Evolutionary conservation across 2,329 filamentous ascomycete species (phyloP), one percentile per base, ranked within the genome.

Genomic region (Pestalotiopsis sp.): DNA sequence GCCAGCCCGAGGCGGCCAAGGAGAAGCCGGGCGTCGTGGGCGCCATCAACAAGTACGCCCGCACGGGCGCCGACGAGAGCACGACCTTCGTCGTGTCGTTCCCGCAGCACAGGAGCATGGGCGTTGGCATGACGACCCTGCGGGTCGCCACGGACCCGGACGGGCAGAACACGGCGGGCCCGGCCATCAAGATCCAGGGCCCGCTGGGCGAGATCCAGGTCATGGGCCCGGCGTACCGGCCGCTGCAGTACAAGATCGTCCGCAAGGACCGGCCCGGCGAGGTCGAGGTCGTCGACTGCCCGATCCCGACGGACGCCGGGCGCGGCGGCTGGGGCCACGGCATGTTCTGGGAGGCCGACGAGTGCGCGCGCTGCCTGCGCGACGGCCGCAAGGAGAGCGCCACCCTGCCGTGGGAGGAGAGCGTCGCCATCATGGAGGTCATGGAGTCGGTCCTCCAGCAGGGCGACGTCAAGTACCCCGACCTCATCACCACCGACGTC

Each of bases 321-420:
- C 81, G 84, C 39, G 76, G 81, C 72, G 76, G 81, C 72, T 86
- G 82, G 81, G 93, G 93, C 12, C 91, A 93, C 72, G 94, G 93
- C 64, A 96, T 97, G 93, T 96, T 93, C 82, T 95, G 91, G 91
- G 92, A 95, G 79, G 93, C 93, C 1, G 93, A 95, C 78, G 93
- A 94, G 83, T 91, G 89, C 72, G 93, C 91, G 36, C 85, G 90
- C 60, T 93, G 92, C 72, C 77, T 97, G 68, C 85, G 91, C 58
- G 93, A 96, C 77, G 93, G 93, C 25, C 90, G 89, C 81, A 87
- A 91, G 75, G 91, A 97, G 84, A 94, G 93, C 77, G 85, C 87
- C 62, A 86, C 86, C 13, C 82, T 96, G 80, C 89, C 91, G 23
- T 88, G 89, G 84, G 86, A 88, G 60, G 94, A 97, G 86, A 95